A percentile compares a stretch with the other conserved stretches of the same genome.
These are phyloP conservation scores for Ascodesmis nigricans DNA, from an alignment of 495 filamentous ascomycete genomes.

Conservation along the genomic window DNA sequence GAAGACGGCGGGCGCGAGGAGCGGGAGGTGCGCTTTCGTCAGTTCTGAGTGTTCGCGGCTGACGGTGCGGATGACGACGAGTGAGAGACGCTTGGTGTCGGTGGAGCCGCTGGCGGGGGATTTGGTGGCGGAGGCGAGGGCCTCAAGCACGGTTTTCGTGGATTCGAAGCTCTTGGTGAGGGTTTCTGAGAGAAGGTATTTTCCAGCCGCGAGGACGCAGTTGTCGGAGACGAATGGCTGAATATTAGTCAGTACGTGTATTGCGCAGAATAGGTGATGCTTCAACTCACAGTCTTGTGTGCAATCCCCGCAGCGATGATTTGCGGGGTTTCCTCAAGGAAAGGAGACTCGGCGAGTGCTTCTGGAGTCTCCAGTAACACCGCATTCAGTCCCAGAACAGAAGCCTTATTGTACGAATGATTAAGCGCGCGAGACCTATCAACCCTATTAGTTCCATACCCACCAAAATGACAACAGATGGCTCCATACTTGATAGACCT, in stretches of 20 bases:
- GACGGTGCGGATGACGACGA: constrained; percentile 77
- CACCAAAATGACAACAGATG: not conserved
- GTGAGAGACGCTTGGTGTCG: constrained; percentile 65
- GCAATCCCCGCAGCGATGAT: constrained; percentile 62
- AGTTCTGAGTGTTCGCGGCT: constrained; percentile 53
- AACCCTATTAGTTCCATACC: constrained; percentile 2
- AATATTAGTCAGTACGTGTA: constrained; percentile 10
- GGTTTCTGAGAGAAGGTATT: constrained; percentile 53
- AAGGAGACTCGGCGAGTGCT: constrained; percentile 37
- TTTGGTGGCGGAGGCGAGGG: constrained; percentile 47
- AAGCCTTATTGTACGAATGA: constrained; percentile 37
- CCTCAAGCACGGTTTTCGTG: constrained; percentile 56
- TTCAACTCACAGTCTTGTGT: constrained; percentile 45
- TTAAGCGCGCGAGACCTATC: constrained; percentile 48
- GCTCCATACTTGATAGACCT: constrained; percentile 44
- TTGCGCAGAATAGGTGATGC: not conserved
- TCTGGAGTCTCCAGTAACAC: constrained; percentile 58
- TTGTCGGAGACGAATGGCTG: constrained; percentile 73
- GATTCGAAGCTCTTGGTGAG: constrained; percentile 39
- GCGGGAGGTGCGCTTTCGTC: constrained; percentile 50
- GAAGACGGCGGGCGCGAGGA: constrained; percentile 67
- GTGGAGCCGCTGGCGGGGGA: constrained; percentile 41
- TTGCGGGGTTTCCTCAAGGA: constrained; percentile 46
- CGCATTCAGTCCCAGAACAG: constrained; percentile 70
- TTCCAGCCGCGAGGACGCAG: constrained; percentile 80